phyloP scores from a whole-genome alignment of 495 filamentous ascomycete species.

The Penicillium flavigenum region DNA sequence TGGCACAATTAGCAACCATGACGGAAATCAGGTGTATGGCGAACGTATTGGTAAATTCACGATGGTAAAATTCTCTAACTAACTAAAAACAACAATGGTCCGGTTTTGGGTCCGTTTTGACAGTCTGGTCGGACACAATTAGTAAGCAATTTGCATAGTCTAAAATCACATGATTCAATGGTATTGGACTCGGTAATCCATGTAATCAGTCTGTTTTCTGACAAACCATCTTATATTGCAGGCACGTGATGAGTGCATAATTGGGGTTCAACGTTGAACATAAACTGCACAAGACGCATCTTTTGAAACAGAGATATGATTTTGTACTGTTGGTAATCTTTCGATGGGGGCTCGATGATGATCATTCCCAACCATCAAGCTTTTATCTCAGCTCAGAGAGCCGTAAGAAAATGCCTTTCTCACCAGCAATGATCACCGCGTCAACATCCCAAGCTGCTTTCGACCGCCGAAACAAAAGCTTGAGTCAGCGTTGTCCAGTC shows the following conservation, averaged over 20 bases:
- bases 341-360: background rate
- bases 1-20: too few species aligned
- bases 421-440: constrained; percentile 3
- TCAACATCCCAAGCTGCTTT: background rate
- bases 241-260: background rate
- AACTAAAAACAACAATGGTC: too few species aligned
- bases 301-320: background rate
- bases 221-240: background rate
- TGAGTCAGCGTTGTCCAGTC: background rate
- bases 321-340: background rate
- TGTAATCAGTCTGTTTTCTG: too few species aligned
- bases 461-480: background rate
- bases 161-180: too few species aligned
- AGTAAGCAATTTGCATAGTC: too few species aligned
- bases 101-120: too few species aligned
- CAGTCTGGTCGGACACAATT: too few species aligned
- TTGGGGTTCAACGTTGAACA: constrained; percentile 5
- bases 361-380: background rate
- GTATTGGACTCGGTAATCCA: too few species aligned
- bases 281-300: background rate
- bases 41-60: too few species aligned
- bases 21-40: too few species aligned
- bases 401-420: background rate
- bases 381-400: background rate
- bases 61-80: too few species aligned